phyloP scores from a whole-genome alignment of 495 filamentous ascomycete genomes.

The Penicillium samsonianum region DNA sequence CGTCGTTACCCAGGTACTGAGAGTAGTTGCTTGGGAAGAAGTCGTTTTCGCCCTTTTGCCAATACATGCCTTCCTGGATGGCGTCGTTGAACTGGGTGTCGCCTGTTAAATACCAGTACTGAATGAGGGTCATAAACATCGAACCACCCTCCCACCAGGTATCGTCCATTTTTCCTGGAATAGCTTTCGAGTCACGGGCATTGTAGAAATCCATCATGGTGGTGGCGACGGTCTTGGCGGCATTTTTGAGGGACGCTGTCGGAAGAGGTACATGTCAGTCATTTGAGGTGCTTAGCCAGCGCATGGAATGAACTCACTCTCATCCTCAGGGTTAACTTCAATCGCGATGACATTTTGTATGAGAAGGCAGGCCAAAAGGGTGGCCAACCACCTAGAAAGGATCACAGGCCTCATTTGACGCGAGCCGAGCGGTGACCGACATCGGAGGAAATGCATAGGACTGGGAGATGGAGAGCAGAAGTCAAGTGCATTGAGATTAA shows the following conservation, averaged over 20 bases:
- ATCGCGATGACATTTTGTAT: conserved; percentile 24
- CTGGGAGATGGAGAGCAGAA: neutral
- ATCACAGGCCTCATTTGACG: conserved; percentile 12
- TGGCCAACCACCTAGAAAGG: conserved; percentile 9
- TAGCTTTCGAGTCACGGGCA: conserved; percentile 57
- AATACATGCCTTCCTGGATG: conserved; percentile 58
- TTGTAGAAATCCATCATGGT: conserved; percentile 65
- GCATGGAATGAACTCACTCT: conserved; percentile 17
- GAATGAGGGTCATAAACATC: conserved; percentile 68
- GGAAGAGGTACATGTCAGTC: conserved; percentile 6
- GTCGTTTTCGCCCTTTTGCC: conserved; percentile 63
- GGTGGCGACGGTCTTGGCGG: conserved; percentile 58
- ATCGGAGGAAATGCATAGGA: conserved; percentile 8
- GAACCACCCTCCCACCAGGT: conserved; percentile 75
- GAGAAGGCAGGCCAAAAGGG: conserved; percentile 22
- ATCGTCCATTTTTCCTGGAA: conserved; percentile 60
- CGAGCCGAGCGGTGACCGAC: neutral
- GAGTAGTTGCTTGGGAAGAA: conserved; percentile 58
- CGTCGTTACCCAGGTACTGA: conserved; percentile 59
- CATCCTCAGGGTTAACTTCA: conserved; percentile 30
- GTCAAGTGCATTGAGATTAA: neutral
- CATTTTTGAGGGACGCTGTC: conserved; percentile 57
- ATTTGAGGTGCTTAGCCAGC: neutral
- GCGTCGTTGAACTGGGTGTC: conserved; percentile 67
- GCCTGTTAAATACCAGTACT: conserved; percentile 74